phyloP scores from a whole-genome alignment of 768 basidiomycete genomes.

The Tricholoma sp. region DNA sequence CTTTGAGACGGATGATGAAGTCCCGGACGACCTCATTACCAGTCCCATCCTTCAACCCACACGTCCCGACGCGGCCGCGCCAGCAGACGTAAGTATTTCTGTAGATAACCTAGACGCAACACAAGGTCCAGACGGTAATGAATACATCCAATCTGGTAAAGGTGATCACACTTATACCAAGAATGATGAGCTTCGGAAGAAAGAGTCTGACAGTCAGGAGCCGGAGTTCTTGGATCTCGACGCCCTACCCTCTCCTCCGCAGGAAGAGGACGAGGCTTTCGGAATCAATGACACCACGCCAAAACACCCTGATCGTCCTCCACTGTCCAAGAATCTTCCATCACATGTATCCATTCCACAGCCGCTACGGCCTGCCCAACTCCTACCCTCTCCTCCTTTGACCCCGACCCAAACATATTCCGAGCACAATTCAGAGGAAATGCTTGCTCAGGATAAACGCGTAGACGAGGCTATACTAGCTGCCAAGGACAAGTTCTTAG shows the following conservation, averaged over 20 bases:
- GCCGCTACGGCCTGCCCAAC: constrained; percentile 12
- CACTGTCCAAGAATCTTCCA: constrained; percentile 18
- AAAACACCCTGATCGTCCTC: constrained; percentile 23
- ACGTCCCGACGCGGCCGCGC: constrained; percentile 31
- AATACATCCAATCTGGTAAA: constrained; percentile 10
- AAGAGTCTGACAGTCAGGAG: constrained; percentile 33
- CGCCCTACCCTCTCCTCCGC: constrained; percentile 28
- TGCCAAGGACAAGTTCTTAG: constrained; percentile 35
- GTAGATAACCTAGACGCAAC: constrained; percentile 39
- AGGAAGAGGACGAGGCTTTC: constrained; percentile 16
- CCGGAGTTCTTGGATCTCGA: constrained; percentile 87
- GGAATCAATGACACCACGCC: constrained; percentile 24
- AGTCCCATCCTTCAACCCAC: constrained; percentile 82
- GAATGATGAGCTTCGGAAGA: constrained; percentile 8
- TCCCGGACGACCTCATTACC: constrained; percentile 90
- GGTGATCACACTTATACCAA: constrained; percentile 1
- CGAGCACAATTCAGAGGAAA: constrained; percentile 21
- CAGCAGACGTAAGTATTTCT: constrained; percentile 19
- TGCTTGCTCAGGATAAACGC: constrained; percentile 34
- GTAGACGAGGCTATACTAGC: constrained; percentile 50
- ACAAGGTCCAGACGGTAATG: constrained; percentile 23
- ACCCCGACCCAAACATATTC: constrained; percentile 15
- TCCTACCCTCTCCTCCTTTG: constrained; percentile 29
- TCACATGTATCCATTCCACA: constrained; percentile 27
- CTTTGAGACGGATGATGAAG: constrained; percentile 93